Evolutionary conservation across 345 rosid species (phyloP), one percentile per base, ranked within the genome.

Genomic region (Arabis alpina): DNA sequence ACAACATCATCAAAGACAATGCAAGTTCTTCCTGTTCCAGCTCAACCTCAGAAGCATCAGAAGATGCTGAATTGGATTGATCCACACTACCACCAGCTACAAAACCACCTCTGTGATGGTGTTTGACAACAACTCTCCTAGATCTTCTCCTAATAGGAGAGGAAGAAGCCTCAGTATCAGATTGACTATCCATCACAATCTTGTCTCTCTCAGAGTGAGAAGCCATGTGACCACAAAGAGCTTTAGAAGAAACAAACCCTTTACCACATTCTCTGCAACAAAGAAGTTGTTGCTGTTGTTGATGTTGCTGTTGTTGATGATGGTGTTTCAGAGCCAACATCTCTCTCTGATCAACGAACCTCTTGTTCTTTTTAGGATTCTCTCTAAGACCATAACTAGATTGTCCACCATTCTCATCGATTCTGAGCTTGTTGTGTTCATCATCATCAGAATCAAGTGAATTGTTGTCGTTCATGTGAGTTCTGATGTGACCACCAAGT

Each of bases 201-300:
- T 76, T 84, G 12, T 82, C 91, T 72, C 82, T 84, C 61, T 84
- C 86, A 10, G 98, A 88, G 70, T 92, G 94, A 77, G 77, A 83
- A 76, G 98, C 98, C 94, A 88, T 89, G 77, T 92, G 98, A 67
- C 96, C 96, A 65, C 94, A 92, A 25, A 92, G 86, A 66, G 98
- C 98, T 85, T 92, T 92, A 71, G 84, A 51, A 10, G 96, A 87
- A 45, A 71, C 85, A 65, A 92, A 92, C 42, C 89, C 89, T 79
- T 92, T 92, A 48, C 98, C 96, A 76, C 96, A 92, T 84, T 86
- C 91, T 70, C 81, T 89, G 55, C 98, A 92, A 15, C 74, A 27
- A 72, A 82, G 81, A 24, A 80, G 87, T 27, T 72, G 79, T 3
- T 48, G 76, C 0, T 42, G 75, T 0, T 66, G 78, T 0, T 55